A percentile compares a stretch with the other conserved stretches of the same genome.
Evolutionary conservation across 2,329 filamentous ascomycete genomes (phyloP).

Genomic region (Xylaria sp.): DNA sequence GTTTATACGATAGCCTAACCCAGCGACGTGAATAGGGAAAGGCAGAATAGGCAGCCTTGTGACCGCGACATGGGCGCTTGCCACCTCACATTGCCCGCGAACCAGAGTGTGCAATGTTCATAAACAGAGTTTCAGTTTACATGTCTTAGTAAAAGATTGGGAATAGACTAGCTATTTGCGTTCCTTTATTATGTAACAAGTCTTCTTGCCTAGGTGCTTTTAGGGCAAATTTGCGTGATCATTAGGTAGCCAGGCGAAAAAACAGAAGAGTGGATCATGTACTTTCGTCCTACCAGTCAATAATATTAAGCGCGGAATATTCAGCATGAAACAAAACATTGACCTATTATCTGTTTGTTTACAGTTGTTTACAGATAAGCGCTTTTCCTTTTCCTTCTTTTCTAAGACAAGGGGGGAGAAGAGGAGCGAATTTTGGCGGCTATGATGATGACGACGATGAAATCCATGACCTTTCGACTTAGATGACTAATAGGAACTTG

Average conservation of each 20-base stretch:
- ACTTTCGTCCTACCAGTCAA: conserved; percentile 1
- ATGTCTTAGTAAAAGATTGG: neutral
- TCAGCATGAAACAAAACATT: conserved; percentile 15
- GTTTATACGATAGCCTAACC: conserved; percentile 5
- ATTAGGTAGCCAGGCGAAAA: neutral
- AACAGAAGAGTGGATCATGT: conserved; percentile 7
- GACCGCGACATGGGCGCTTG: conserved; percentile 24
- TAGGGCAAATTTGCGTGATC: neutral
- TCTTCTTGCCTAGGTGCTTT: neutral
- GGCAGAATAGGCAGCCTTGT: conserved; percentile 25
- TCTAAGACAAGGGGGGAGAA: neutral
- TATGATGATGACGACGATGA: neutral
- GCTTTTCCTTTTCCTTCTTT: neutral
- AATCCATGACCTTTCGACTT: neutral
- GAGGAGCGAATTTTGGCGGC: conserved; percentile 10
- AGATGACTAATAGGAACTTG: conserved; percentile 10
- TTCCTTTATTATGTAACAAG: neutral
- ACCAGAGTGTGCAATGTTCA: neutral
- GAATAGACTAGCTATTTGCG: neutral
- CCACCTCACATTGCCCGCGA: conserved; percentile 22
- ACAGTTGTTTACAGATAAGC: neutral
- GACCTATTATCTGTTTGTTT: neutral
- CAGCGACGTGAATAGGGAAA: conserved; percentile 5
- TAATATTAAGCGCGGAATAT: conserved; percentile 1
- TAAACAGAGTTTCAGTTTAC: neutral